These are phyloP conservation scores for Albifimbria verrucaria DNA, from an alignment of 2,329 filamentous ascomycete species.

Conservation along the genomic window DNA sequence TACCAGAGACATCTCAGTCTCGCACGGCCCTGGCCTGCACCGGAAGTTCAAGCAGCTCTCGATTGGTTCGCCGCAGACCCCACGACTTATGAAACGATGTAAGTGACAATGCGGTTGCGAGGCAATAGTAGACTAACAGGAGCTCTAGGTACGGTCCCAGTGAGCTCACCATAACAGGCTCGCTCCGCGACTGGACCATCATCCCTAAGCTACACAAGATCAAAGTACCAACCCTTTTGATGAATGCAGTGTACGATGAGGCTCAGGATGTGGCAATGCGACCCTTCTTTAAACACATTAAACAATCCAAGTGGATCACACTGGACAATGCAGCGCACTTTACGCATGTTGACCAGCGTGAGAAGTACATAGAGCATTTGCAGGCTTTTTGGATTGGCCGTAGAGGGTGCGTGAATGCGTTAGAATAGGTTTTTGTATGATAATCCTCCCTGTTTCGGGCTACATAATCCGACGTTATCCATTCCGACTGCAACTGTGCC, in stretches of 20 bases:
- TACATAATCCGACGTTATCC: too few species aligned
- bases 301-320: slow-evolving; percentile 32
- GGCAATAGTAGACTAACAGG: too few species aligned
- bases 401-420: too few species aligned
- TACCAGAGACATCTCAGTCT: slow-evolving; percentile 25
- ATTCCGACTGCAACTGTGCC: too few species aligned
- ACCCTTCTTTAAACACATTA: slow-evolving; percentile 30
- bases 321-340: slow-evolving; percentile 31
- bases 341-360: slow-evolving; percentile 26
- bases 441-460: too few species aligned
- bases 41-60: slow-evolving; percentile 25
- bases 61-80: slow-evolving; percentile 27
- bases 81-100: slow-evolving; percentile 20
- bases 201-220: slow-evolving; percentile 22
- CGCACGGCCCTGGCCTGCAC: slow-evolving; percentile 24
- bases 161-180: slow-evolving; percentile 18
- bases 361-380: slow-evolving; percentile 22
- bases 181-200: slow-evolving; percentile 22
- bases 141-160: slow-evolving; percentile 29
- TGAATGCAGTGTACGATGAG: slow-evolving; percentile 32
- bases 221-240: slow-evolving; percentile 27
- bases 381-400: slow-evolving; percentile 12
- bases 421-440: too few species aligned
- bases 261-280: slow-evolving; percentile 29
- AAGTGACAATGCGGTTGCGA: too few species aligned